Percentiles rank a stretch among this genome's conserved stretches.
Conservation (phyloP, 2,329 filamentous ascomycete species). For the Hypoxylon sp. region DNA sequence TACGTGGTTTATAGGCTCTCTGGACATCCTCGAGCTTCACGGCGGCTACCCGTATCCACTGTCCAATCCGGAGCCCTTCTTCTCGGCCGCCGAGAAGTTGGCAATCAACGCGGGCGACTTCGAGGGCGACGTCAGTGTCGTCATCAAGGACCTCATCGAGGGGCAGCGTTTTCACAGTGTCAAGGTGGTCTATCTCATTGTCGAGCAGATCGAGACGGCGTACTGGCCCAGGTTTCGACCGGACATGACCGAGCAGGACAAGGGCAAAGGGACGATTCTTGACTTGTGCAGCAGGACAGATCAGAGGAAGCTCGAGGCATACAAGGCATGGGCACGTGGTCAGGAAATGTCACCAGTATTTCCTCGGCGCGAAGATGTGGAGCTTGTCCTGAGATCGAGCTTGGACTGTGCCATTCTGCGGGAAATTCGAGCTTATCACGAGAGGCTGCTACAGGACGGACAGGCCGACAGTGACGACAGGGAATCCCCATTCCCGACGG, state of each 20-base stretch:
- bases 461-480: slow-evolving; percentile 7
- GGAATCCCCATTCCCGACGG: slow-evolving; percentile 5
- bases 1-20: slow-evolving; percentile 42
- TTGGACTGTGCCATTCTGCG: slow-evolving; percentile 37
- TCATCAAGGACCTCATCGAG: slow-evolving; percentile 37
- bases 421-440: slow-evolving; percentile 33
- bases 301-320: slow-evolving; percentile 35
- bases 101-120: slow-evolving; percentile 40
- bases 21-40: slow-evolving; percentile 41
- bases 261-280: slow-evolving; percentile 43
- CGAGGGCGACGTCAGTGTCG: slow-evolving; percentile 34
- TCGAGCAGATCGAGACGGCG: slow-evolving; percentile 41
- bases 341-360: slow-evolving; percentile 43
- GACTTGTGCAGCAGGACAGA: slow-evolving; percentile 39
- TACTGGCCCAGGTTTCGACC: slow-evolving; percentile 43
- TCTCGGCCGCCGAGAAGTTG: slow-evolving; percentile 37
- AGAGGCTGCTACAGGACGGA: slow-evolving; percentile 19
- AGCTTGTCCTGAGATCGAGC: slow-evolving; percentile 33
- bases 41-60: slow-evolving; percentile 44
- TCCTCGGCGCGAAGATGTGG: slow-evolving; percentile 39
- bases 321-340: slow-evolving; percentile 40
- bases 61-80: slow-evolving; percentile 44
- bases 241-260: slow-evolving; percentile 40
- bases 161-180: slow-evolving; percentile 36
- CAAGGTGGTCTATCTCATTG: slow-evolving; percentile 40